Percentiles rank a stretch among this genome's conserved stretches.
These are phyloP conservation scores for Forsythia suspensa DNA, from an alignment of 257 asterid species.

Conservation along the genomic window DNA sequence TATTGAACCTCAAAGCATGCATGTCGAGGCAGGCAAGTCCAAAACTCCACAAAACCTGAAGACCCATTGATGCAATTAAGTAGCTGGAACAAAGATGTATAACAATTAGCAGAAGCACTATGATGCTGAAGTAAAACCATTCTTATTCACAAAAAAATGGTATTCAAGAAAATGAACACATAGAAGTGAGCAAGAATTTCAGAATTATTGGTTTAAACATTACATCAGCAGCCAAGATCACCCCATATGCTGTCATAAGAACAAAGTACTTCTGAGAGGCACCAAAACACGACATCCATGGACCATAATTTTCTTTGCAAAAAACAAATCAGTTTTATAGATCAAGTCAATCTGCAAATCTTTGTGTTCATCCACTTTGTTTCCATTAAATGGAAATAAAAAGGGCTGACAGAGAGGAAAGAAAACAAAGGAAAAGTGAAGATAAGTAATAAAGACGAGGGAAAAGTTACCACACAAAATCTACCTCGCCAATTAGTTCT, in stretches of 20 bases:
- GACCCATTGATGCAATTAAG: constrained; percentile 93
- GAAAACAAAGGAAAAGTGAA: no score
- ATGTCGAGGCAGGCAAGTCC: constrained; percentile 80
- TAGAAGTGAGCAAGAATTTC: not conserved
- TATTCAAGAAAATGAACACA: not conserved
- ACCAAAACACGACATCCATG: not conserved
- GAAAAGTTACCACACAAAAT: no score
- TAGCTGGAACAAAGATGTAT: constrained; percentile 52
- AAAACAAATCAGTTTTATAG: no score
- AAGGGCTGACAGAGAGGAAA: no score
- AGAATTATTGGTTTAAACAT: constrained; percentile 1
- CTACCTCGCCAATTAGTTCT: no score
- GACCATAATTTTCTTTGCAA: not conserved
- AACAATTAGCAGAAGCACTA: constrained; percentile 25
- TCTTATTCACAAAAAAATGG: not conserved
- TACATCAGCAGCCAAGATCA: not conserved
- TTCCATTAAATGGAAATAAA: no score
- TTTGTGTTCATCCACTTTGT: no score
- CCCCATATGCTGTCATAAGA: not conserved
- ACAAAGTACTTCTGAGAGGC: not conserved
- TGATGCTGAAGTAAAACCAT: not conserved
- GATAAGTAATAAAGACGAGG: no score
- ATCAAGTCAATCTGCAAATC: no score
- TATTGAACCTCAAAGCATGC: constrained; percentile 79
- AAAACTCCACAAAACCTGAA: constrained; percentile 89